Evolutionary conservation across 23 red algal genomes (phyloP).

Genomic region (Gracilaria caudata): DNA sequence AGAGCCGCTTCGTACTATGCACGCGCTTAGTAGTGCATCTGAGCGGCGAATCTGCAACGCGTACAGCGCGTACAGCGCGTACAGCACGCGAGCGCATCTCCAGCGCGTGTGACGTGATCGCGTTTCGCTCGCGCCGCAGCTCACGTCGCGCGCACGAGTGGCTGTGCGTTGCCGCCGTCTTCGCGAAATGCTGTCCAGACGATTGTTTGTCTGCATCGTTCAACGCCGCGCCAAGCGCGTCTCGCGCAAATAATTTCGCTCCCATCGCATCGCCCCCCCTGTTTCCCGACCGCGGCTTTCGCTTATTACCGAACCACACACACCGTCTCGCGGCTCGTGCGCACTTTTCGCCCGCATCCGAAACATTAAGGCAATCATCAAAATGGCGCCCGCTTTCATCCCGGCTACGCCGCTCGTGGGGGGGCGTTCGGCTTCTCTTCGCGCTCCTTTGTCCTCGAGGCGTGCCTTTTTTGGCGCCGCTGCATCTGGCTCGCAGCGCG

Average conservation of each 20-base stretch:
- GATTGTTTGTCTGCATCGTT: background rate
- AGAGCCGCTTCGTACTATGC: background rate
- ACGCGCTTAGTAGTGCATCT: background rate
- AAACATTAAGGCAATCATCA: no score
- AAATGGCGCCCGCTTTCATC: conserved; percentile 36
- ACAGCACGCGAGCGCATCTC: background rate
- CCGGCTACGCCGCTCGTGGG: conserved; percentile 7
- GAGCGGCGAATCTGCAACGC: background rate
- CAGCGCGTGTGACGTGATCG: background rate
- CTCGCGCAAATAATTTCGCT: background rate
- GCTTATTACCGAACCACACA: no score
- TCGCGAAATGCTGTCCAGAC: conserved; percentile 39
- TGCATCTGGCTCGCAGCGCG: background rate
- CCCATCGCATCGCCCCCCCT: background rate
- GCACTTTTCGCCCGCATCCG: no score
- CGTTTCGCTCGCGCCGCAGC: no score
- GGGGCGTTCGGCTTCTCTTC: background rate
- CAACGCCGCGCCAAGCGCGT: conserved; percentile 3
- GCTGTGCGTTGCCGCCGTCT: background rate
- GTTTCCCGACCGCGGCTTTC: background rate
- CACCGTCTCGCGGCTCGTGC: no score
- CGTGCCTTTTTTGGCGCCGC: conserved; percentile 42
- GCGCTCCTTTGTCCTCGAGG: background rate
- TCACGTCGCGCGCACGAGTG: conserved; percentile 36
- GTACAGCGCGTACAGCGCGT: background rate